These are phyloP conservation scores for Besnoitia besnoiti DNA, from an alignment of 169 alveolate species.

Conservation along the genomic window DNA sequence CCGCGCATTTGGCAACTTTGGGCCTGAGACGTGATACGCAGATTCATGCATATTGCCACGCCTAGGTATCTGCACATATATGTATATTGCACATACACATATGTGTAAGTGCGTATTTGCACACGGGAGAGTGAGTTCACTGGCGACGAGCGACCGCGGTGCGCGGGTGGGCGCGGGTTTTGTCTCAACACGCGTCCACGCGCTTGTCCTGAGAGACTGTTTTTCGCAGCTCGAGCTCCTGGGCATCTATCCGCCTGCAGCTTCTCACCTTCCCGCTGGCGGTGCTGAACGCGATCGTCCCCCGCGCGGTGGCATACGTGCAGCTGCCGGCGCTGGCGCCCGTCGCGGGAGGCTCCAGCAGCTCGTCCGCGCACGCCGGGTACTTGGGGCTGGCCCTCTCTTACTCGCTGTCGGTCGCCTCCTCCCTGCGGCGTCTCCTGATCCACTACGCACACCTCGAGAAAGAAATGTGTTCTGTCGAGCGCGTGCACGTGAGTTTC, in stretches of 20 bases:
- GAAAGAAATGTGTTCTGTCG: constrained; percentile 76
- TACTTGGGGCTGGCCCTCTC: constrained; percentile 73
- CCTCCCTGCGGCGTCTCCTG: constrained; percentile 69
- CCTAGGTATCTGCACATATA: too few relatives aligned
- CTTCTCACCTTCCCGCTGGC: constrained; percentile 73
- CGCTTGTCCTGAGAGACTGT: too few relatives aligned
- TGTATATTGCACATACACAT: too few relatives aligned
- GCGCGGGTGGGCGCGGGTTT: too few relatives aligned
- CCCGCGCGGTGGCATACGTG: constrained; percentile 39
- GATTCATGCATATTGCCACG: too few relatives aligned
- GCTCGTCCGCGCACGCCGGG: constrained; percentile 58
- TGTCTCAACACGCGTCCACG: too few relatives aligned
- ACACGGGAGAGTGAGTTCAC: too few relatives aligned
- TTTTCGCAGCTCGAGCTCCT: constrained; percentile 69
- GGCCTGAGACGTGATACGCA: too few relatives aligned
- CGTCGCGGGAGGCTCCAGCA: neutral
- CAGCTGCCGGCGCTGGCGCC: neutral
- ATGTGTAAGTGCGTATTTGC: too few relatives aligned
- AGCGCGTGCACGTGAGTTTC: constrained; percentile 67
- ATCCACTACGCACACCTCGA: constrained; percentile 69
- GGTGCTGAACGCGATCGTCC: constrained; percentile 35
- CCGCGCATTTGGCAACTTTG: too few relatives aligned
- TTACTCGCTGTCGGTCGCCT: constrained; percentile 73
- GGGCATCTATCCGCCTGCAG: constrained; percentile 75
- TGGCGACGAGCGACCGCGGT: too few relatives aligned